Evolutionary conservation across 1,284 basidiomycete species (phyloP).

Genomic region (Fomes fomentarius): DNA sequence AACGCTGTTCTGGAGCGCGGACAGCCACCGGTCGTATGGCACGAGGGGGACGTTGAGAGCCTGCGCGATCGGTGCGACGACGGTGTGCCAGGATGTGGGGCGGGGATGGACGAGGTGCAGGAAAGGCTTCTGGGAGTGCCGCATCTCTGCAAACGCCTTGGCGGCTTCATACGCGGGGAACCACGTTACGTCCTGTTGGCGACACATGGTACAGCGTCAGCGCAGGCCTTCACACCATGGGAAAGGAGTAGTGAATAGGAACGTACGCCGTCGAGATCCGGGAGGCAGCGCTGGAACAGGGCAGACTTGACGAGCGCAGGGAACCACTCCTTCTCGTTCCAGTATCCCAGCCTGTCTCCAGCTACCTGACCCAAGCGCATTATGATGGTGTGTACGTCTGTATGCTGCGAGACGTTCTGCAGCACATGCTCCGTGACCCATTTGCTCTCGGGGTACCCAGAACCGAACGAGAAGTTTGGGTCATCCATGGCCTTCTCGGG

Average conservation of each 20-base stretch:
- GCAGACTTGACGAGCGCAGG: conserved; percentile 43
- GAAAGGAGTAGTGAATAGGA: background rate
- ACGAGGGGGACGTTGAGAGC: conserved; percentile 26
- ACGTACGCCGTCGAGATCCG: conserved; percentile 28
- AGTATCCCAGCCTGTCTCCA: conserved; percentile 42
- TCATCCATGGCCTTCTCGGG: conserved; percentile 20
- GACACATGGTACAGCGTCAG: no score
- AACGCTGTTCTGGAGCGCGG: conserved; percentile 17
- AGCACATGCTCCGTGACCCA: conserved; percentile 42
- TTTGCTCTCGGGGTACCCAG: conserved; percentile 44
- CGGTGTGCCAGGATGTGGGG: conserved; percentile 23
- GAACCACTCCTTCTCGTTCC: conserved; percentile 50
- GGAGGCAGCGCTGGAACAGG: conserved; percentile 32
- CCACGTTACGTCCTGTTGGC: conserved; percentile 28
- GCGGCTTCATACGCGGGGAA: conserved; percentile 30
- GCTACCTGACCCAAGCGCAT: conserved; percentile 49
- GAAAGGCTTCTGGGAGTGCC: conserved; percentile 19
- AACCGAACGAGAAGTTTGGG: conserved; percentile 34
- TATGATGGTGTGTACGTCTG: conserved; percentile 33
- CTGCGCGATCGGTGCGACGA: conserved; percentile 24
- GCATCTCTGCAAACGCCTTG: conserved; percentile 27
- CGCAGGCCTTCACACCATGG: background rate
- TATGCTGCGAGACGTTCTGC: conserved; percentile 24
- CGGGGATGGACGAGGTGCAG: conserved; percentile 35
- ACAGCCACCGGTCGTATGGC: conserved; percentile 27